Evolutionary conservation across 2,329 filamentous ascomycete species (phyloP).

Genomic region (Neocatenulostroma microsporum): DNA sequence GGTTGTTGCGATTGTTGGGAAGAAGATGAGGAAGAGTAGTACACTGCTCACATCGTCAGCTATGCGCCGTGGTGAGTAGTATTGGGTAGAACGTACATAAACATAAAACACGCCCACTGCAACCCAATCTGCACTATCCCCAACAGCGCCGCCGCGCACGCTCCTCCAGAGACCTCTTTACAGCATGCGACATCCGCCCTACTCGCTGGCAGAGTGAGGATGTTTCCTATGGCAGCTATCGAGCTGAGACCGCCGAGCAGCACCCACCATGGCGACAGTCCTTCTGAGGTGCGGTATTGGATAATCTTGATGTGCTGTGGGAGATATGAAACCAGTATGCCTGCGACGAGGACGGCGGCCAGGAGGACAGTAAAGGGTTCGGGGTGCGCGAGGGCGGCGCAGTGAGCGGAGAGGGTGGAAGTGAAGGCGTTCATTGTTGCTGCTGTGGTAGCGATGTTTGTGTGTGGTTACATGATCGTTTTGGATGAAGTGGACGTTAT

Average conservation of each 20-base stretch:
- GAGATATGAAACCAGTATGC: conserved; percentile 85
- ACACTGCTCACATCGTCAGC: conserved; percentile 49
- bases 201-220: conserved; percentile 77
- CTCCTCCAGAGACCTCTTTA: conserved; percentile 66
- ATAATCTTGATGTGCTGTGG: conserved; percentile 94
- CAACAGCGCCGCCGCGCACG: conserved; percentile 76
- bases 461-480: too few relatives aligned
- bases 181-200: conserved; percentile 80
- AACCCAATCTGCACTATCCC: conserved; percentile 86
- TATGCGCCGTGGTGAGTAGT: conserved; percentile 27
- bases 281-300: conserved; percentile 74
- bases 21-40: conserved; percentile 90
- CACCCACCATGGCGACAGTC: conserved; percentile 91
- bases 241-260: conserved; percentile 85
- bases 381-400: conserved; percentile 21
- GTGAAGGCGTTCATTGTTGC: neutral
- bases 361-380: conserved; percentile 20
- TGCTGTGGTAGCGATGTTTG: too few relatives aligned
- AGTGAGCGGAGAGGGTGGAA: conserved; percentile 14
- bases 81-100: conserved; percentile 66
- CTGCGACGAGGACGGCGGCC: conserved; percentile 62
- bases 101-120: conserved; percentile 85
- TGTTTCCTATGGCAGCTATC: conserved; percentile 82
- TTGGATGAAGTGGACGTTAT: too few relatives aligned
- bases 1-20: conserved; percentile 46